phyloP scores from a whole-genome alignment of 2,329 filamentous ascomycete genomes.

The Nothophaeocryptopus gaeumannii region DNA sequence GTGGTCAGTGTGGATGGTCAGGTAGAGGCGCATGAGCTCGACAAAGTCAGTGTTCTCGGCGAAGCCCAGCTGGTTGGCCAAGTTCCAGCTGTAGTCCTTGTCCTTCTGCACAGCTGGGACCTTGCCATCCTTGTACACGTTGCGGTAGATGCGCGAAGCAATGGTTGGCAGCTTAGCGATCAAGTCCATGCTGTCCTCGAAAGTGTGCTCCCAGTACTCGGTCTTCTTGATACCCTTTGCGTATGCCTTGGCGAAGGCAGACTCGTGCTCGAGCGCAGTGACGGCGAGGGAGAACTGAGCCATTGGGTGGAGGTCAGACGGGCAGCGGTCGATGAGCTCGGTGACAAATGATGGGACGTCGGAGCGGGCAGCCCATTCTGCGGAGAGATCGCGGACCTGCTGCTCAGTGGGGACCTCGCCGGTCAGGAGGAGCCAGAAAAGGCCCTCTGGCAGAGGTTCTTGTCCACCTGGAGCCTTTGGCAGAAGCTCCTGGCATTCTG shows the following conservation, averaged over 20 bases:
- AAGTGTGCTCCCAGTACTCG: conserved; percentile 99
- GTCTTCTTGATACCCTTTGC: conserved; percentile 99
- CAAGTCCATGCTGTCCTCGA: conserved; percentile 99
- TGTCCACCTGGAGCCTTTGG: conserved; percentile 95
- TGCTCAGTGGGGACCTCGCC: conserved; percentile 97
- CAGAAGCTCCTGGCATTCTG: conserved; percentile 95
- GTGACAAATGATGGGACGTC: conserved; percentile 97
- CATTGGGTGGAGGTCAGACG: conserved; percentile 98
- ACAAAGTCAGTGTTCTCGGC: conserved; percentile 93
- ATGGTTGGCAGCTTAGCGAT: conserved; percentile 99
- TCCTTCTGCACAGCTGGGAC: conserved; percentile 93
- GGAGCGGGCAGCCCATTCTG: conserved; percentile 97
- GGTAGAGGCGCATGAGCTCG: conserved; percentile 97
- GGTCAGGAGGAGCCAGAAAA: conserved; percentile 99
- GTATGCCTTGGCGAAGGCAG: conserved; percentile 96
- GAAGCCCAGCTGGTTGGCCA: conserved; percentile 98
- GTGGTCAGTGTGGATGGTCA: conserved; percentile 99
- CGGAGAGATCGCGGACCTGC: conserved; percentile 96
- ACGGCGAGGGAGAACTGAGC: conserved; percentile 98
- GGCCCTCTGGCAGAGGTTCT: conserved; percentile 95
- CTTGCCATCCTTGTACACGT: conserved; percentile 99
- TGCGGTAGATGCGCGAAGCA: conserved; percentile 98
- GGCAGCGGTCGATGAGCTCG: conserved; percentile 99
- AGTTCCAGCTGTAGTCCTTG: conserved; percentile 99
- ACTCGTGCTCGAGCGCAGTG: conserved; percentile 97